These are phyloP conservation scores for Lepidium africanum DNA, from an alignment of 345 rosid species.

Conservation along the genomic window DNA sequence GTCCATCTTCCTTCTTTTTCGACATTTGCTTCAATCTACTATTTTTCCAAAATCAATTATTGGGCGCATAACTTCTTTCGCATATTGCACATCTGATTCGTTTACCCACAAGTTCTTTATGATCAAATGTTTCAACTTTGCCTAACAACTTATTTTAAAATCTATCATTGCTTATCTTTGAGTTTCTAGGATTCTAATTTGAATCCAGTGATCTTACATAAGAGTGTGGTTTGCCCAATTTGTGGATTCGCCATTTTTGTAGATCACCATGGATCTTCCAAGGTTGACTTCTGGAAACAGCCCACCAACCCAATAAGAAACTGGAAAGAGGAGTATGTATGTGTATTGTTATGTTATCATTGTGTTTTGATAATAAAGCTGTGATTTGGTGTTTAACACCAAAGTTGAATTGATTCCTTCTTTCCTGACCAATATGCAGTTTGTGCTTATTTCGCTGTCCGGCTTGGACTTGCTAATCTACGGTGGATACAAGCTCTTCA, in stretches of 20 bases:
- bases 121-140: no score
- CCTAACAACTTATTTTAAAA: neutral
- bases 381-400: neutral
- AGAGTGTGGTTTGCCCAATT: neutral
- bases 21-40: no score
- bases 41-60: no score
- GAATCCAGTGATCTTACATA: neutral
- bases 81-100: no score
- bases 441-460: constrained; percentile 56
- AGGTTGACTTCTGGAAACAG: constrained; percentile 71
- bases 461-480: constrained; percentile 57
- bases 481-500: constrained; percentile 46
- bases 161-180: neutral
- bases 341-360: no score
- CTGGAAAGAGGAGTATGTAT: constrained; percentile 96
- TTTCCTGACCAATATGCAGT: constrained; percentile 32
- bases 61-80: no score
- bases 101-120: no score
- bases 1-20: no score
- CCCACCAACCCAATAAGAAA: constrained; percentile 83
- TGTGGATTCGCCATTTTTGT: neutral
- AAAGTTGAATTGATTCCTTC: neutral
- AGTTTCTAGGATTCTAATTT: neutral
- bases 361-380: neutral
- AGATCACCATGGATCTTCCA: constrained; percentile 87